Base-by-base conservation (phyloP, 2,329 filamentous ascomycete genomes). In the Apiospora sp. region DNA sequence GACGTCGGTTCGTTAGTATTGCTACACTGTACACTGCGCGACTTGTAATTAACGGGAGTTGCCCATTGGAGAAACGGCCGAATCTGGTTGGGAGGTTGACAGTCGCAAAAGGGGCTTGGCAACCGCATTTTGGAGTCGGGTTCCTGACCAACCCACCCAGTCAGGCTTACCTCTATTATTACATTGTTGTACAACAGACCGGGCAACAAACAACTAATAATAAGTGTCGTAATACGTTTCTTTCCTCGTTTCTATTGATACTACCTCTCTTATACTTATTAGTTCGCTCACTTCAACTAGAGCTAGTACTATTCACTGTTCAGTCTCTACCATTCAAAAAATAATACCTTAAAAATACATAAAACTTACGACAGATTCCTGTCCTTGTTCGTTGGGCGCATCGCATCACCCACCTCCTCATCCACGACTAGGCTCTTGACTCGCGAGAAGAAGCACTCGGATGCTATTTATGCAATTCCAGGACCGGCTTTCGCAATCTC, bases 61-160 rank as follows among this genome's bases (percentile, higher is more conserved):
- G 54, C 16, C 54, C 54, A 61, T 61, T 61, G 54, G 54, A 61
- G 54, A 61, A 61, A 61, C 54, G 54, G 54, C 30, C 30, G 54
- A 37, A 37, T 34, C 51, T 58, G 54, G 34, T 37, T 61, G 54
- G 54, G 34, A 61, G 34, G 16, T 61, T 30, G 41, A 37, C 34
- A 41, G 58, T 64, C 58, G 58, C 58, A 64, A 41, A 64, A 34
- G 58, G 58, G 30, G 54, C 34, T 64, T 64, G 49, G 49, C 49
- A 49, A 49, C n/a, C n/a, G 49, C n/a, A 27, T 51, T 51, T 51
- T 51, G 49, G 24, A 51, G 49, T 51, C 49, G 49, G 49, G 49
- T 51, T 27, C 49, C 49, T 51, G n/a, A 14, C n/a, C 49, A 49
- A 49, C 46, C 46, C 46, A 49, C 46, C 46, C 46, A 49, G 46